Evolutionary conservation across 176 grass and related monocot species (phyloP).

Genomic region (Carex kokanica): DNA sequence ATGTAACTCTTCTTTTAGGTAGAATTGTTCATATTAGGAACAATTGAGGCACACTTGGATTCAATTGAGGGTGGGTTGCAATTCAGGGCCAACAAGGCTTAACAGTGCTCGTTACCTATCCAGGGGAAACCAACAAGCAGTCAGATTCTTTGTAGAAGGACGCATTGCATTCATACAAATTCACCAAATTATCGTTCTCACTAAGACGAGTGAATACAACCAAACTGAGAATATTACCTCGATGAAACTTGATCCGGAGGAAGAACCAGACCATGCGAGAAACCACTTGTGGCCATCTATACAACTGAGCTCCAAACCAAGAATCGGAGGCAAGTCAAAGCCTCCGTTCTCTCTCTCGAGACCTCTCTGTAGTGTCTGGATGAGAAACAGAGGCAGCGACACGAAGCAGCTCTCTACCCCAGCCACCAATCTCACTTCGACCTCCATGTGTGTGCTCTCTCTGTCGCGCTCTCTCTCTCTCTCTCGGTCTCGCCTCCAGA

Average conservation of each 20-base stretch:
- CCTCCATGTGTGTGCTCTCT: slow-evolving; percentile 32
- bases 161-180: too few species aligned
- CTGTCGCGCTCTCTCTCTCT: not conserved
- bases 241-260: slow-evolving; percentile 56
- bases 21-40: not conserved
- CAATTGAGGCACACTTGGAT: not conserved
- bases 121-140: not conserved
- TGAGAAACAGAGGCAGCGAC: slow-evolving; percentile 75
- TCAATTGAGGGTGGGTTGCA: not conserved
- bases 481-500: not conserved
- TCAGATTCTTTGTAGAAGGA: too few species aligned
- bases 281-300: slow-evolving; percentile 44
- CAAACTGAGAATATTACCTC: slow-evolving; percentile 41
- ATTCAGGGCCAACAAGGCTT: not conserved
- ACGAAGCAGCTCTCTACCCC: slow-evolving; percentile 83
- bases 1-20: not conserved
- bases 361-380: slow-evolving; percentile 63
- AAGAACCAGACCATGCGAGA: slow-evolving; percentile 80
- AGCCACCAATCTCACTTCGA: slow-evolving; percentile 59
- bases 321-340: slow-evolving; percentile 59
- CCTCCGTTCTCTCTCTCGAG: slow-evolving; percentile 26
- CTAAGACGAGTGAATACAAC: too few species aligned
- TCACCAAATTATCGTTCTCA: too few species aligned
- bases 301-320: slow-evolving; percentile 60
- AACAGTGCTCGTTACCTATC: not conserved